These are phyloP conservation scores for Ammopiptanthus mongolicus DNA, from an alignment of 306 rosid genomes.

Conservation along the genomic window DNA sequence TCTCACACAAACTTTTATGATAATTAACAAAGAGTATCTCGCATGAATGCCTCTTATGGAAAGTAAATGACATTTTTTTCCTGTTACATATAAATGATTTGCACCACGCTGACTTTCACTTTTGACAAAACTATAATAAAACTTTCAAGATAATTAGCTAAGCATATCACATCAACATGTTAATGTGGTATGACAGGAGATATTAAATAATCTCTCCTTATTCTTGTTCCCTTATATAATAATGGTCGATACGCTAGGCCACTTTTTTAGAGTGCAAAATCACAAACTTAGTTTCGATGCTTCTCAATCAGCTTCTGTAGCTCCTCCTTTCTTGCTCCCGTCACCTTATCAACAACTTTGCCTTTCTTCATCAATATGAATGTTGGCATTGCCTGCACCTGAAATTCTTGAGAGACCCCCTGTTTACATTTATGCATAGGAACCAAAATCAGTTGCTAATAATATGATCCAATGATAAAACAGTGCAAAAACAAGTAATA, in stretches of 20 bases:
- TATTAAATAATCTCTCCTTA: conserved; percentile 4
- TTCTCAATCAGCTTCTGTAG: conserved; percentile 56
- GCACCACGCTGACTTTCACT: neutral
- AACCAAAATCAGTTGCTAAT: neutral
- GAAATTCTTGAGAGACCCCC: conserved; percentile 53
- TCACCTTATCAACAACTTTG: conserved; percentile 47
- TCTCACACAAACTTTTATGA: neutral
- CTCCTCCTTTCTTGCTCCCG: conserved; percentile 67
- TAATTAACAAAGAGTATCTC: neutral
- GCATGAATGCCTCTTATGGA: neutral
- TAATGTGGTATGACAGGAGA: neutral
- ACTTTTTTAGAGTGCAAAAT: neutral
- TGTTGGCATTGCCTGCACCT: conserved; percentile 76
- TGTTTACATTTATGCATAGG: conserved; percentile 20
- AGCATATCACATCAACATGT: conserved; percentile 8
- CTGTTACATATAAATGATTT: neutral
- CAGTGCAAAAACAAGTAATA: neutral
- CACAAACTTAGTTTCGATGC: conserved; percentile 33
- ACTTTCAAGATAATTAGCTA: neutral
- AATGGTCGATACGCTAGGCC: neutral
- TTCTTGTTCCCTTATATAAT: conserved; percentile 16
- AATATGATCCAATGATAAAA: neutral
- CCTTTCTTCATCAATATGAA: conserved; percentile 72
- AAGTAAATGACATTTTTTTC: neutral
- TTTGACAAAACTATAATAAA: neutral